Base-by-base conservation (phyloP, 441 rosid species). In the Croton laevigatus region DNA sequence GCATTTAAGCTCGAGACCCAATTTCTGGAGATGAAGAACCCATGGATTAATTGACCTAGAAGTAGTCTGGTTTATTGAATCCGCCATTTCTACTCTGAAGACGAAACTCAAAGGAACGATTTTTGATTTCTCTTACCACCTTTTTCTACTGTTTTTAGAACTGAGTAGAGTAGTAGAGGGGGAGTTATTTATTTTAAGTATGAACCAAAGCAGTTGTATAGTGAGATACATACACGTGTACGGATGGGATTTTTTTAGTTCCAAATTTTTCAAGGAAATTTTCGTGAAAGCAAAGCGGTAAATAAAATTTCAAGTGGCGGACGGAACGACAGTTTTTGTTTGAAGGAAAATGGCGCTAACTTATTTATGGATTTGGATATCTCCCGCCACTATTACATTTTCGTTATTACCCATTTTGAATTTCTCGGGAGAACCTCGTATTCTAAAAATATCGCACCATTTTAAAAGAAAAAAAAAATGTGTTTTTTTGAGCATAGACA, bases 1-100 rank as follows among this genome's bases (percentile, higher is more conserved):
- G 66, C 98, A 94, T 51, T 89, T 91, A 78, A 91, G 95, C 73
- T 94, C 97, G 27, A 94, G 90, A 62, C 76, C 90, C 70, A 94
- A 74, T 67, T 91, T 94, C 75, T 89, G 94, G 54, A 94, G 83
- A 77, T 88, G 91, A 64, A 91, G 93, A 71, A 83, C 75, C 89
- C 91, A 90, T 20, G 98, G 95, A 62, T 88, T 86, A 74, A 85
- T 75, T 53, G 81, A 52, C 64, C 79, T 75, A 36, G 36, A 17
- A 45, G 32, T 20, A 46, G 34, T 69, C 68, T 55, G 76, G 52
- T 73, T 79, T 48, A 54, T 27, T 8, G 70, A 74, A 65, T 72
- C 80, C 60, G 66, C 80, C 90, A 83, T 71, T 49, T 19, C 0
- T 65, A 55, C 36, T 42, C 16, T 13, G 58, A 10, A 53, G 19